These are phyloP conservation scores for Margaritispora aquatica DNA, from an alignment of 495 filamentous ascomycete genomes.

Conservation along the genomic window DNA sequence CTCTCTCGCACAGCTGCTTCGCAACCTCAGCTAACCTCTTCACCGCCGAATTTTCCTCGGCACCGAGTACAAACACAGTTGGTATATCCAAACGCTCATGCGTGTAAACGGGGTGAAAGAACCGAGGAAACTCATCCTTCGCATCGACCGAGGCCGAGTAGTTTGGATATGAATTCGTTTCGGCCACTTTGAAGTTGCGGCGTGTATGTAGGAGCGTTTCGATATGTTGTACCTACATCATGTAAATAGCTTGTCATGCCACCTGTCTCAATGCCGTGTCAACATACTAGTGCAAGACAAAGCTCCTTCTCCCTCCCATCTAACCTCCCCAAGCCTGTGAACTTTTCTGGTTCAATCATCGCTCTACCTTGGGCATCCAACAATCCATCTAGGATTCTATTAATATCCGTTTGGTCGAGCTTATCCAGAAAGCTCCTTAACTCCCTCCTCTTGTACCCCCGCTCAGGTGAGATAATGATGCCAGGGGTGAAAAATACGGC, in stretches of 20 bases:
- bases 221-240: background rate
- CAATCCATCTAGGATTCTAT: background rate
- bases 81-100: background rate
- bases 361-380: background rate
- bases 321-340: background rate
- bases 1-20: background rate
- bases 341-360: background rate
- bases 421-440: slow-evolving; percentile 7
- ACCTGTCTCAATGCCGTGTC: background rate
- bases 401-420: background rate
- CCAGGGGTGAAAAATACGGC: slow-evolving; percentile 4
- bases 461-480: slow-evolving; percentile 2
- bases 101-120: slow-evolving; percentile 5
- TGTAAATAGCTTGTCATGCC: background rate
- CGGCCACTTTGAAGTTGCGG: background rate
- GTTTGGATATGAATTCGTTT: background rate
- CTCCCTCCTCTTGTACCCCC: background rate
- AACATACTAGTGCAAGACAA: background rate
- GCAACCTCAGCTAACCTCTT: slow-evolving; percentile 1
- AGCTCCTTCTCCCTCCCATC: background rate
- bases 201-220: background rate
- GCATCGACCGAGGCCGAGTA: background rate
- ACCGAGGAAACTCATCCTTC: slow-evolving; percentile 1
- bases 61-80: slow-evolving; percentile 1
- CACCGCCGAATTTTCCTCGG: slow-evolving; percentile 1